A percentile compares a stretch with the other conserved stretches of the same genome.
Conservation (phyloP, 2,329 filamentous ascomycete genomes). For the Fusarium marasasianum region DNA sequence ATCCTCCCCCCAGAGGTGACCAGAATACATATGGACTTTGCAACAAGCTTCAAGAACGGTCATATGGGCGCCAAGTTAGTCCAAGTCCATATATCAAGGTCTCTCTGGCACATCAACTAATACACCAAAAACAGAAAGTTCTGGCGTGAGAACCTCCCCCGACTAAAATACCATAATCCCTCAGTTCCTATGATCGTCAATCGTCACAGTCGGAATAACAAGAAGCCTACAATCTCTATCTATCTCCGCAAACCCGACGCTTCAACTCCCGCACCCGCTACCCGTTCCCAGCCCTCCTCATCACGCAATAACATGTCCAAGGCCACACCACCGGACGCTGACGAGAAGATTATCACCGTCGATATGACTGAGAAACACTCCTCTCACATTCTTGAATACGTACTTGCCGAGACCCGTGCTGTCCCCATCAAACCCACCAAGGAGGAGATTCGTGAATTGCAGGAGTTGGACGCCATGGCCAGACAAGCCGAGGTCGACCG, state of each 20-base stretch:
- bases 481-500: slow-evolving; percentile 64
- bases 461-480: slow-evolving; percentile 63
- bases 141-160: slow-evolving; percentile 83
- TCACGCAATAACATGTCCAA: slow-evolving; percentile 59
- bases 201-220: slow-evolving; percentile 66
- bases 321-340: slow-evolving; percentile 58
- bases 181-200: slow-evolving; percentile 83
- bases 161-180: slow-evolving; percentile 95
- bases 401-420: slow-evolving; percentile 72
- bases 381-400: slow-evolving; percentile 68
- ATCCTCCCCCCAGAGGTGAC: slow-evolving; percentile 80
- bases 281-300: slow-evolving; percentile 55
- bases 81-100: slow-evolving; percentile 34
- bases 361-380: slow-evolving; percentile 72
- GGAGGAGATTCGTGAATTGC: slow-evolving; percentile 68
- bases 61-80: slow-evolving; percentile 78
- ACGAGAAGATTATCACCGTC: slow-evolving; percentile 63
- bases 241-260: slow-evolving; percentile 62
- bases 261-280: slow-evolving; percentile 37
- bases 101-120: slow-evolving; percentile 4
- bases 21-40: slow-evolving; percentile 79
- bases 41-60: slow-evolving; percentile 67
- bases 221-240: slow-evolving; percentile 70
- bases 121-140: slow-evolving; percentile 72
- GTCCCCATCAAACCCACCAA: slow-evolving; percentile 63